Conservation (phyloP, 805 yeast species). For the Wickerhamiella siamensis region DNA sequence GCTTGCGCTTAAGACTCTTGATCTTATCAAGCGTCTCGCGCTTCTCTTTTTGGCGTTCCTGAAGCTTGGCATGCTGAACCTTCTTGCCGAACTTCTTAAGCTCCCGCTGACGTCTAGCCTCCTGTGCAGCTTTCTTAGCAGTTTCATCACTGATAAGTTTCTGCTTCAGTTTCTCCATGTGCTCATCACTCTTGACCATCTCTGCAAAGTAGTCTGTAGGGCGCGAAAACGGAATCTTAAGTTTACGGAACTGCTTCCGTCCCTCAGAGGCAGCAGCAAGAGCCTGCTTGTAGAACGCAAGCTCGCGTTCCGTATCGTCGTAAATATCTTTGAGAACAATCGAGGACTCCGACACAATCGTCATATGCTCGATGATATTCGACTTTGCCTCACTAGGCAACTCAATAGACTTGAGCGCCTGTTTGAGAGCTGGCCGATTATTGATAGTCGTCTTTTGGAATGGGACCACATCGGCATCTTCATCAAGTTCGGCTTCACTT, state of each 20-base stretch:
- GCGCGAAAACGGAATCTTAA: constrained; percentile 77
- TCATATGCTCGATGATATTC: constrained; percentile 73
- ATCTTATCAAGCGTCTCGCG: constrained; percentile 79
- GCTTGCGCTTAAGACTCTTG: constrained; percentile 79
- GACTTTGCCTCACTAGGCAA: constrained; percentile 42
- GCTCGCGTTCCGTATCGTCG: constrained; percentile 91
- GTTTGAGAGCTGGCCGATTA: constrained; percentile 55
- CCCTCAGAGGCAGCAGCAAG: constrained; percentile 68
- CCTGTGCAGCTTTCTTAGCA: constrained; percentile 72
- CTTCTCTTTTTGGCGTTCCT: constrained; percentile 87
- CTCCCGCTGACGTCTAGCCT: constrained; percentile 85
- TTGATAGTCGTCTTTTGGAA: constrained; percentile 79
- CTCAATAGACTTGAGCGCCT: constrained; percentile 21
- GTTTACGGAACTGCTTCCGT: constrained; percentile 44
- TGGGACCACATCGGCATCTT: constrained; percentile 90
- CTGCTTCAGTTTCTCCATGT: constrained; percentile 83
- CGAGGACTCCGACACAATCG: constrained; percentile 44
- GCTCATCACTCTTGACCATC: constrained; percentile 96
- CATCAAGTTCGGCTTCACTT: constrained; percentile 83
- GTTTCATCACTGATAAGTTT: constrained; percentile 63
- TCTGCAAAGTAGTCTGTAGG: constrained; percentile 96
- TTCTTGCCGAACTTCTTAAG: constrained; percentile 96
- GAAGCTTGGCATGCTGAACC: constrained; percentile 85
- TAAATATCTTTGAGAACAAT: constrained; percentile 67
- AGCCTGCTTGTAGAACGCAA: constrained; percentile 91